phyloP scores from a whole-genome alignment of 805 yeast genomes.

The Zygotorulaspora florentina region DNA sequence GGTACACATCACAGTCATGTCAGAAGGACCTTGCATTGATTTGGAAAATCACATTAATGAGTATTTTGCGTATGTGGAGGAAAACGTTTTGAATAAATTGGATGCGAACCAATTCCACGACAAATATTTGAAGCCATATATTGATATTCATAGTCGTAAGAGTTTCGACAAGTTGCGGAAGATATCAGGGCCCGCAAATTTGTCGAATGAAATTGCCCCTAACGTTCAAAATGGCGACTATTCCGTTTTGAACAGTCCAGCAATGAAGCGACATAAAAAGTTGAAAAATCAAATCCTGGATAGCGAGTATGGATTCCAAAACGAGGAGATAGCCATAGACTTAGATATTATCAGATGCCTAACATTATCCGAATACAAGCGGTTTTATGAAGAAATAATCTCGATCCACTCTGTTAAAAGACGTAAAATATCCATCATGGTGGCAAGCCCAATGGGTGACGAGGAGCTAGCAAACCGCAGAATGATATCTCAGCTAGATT shows the following conservation, averaged over 20 bases:
- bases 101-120: slow-evolving; percentile 37
- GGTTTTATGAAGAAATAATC: slow-evolving; percentile 36
- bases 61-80: slow-evolving; percentile 43
- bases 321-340: slow-evolving; percentile 35
- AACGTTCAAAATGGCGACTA: slow-evolving; percentile 36
- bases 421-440: slow-evolving; percentile 42
- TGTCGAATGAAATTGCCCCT: slow-evolving; percentile 34
- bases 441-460: slow-evolving; percentile 37
- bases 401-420: slow-evolving; percentile 37
- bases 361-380: slow-evolving; percentile 32
- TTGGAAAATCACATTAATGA: slow-evolving; percentile 47
- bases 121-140: slow-evolving; percentile 38
- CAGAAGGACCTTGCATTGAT: slow-evolving; percentile 42
- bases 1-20: slow-evolving; percentile 52
- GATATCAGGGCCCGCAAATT: slow-evolving; percentile 35
- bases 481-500: slow-evolving; percentile 40
- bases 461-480: slow-evolving; percentile 37
- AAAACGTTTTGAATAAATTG: slow-evolving; percentile 24
- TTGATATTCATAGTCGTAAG: slow-evolving; percentile 22
- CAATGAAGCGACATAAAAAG: slow-evolving; percentile 43
- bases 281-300: slow-evolving; percentile 49
- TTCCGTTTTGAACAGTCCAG: slow-evolving; percentile 17
- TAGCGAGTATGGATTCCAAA: slow-evolving; percentile 40
- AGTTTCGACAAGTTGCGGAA: slow-evolving; percentile 10
- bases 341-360: slow-evolving; percentile 30